A percentile compares a stretch with the other conserved stretches of the same genome.
Conservation (phyloP, 768 basidiomycete genomes). For the Leucogyrophana mollusca region DNA sequence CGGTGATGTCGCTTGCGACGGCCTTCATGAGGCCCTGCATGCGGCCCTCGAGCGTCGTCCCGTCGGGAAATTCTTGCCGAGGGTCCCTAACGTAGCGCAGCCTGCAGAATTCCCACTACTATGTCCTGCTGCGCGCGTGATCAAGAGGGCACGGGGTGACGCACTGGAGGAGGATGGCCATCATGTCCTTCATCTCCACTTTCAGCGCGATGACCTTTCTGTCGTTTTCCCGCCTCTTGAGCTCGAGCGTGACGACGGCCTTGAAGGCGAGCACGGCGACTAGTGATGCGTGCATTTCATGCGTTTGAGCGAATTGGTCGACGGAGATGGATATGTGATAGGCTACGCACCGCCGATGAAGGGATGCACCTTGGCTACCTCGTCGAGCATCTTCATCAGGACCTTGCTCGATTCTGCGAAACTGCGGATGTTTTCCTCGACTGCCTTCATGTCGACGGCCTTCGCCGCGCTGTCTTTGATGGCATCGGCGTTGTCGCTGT, state of each 20-base stretch:
- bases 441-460: conserved; percentile 1
- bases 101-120: conserved; percentile 20
- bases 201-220: conserved; percentile 45
- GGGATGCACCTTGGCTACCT: conserved; percentile 25
- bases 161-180: conserved; percentile 46
- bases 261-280: conserved; percentile 53
- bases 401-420: conserved; percentile 21
- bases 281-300: too few relatives aligned
- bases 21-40: conserved; percentile 27
- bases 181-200: conserved; percentile 50
- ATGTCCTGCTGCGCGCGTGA: too few relatives aligned
- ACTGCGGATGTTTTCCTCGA: conserved; percentile 16
- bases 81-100: conserved; percentile 30
- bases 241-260: conserved; percentile 45
- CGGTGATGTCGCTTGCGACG: conserved; percentile 41
- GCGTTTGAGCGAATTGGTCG: too few relatives aligned
- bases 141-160: too few relatives aligned
- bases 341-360: conserved; percentile 23
- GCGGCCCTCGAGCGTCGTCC: conserved; percentile 31
- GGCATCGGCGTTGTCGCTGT: background rate
- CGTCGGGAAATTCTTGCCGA: conserved; percentile 27
- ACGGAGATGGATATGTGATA: too few relatives aligned
- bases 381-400: conserved; percentile 23
- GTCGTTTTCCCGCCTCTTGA: conserved; percentile 50
- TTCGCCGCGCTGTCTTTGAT: conserved; percentile 1